Evolutionary conservation across 768 basidiomycete species (phyloP), one percentile per base, ranked within the genome.

Genomic region (Lentinula raphanica): DNA sequence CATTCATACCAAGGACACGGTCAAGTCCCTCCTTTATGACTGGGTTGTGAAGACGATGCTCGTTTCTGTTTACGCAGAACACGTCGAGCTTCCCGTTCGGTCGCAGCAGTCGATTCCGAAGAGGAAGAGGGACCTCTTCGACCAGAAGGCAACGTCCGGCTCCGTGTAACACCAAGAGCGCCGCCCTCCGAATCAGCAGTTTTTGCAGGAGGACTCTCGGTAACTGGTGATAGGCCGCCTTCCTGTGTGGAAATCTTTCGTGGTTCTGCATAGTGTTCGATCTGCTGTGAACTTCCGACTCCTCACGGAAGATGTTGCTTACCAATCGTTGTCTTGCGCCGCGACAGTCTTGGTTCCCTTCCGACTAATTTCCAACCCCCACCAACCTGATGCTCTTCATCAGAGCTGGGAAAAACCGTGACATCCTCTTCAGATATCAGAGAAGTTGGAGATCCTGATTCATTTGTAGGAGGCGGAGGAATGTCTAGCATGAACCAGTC

Each of bases 401-500:
- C 82, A 31, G 77, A 76, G 59, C 73, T 75, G 31, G 78, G 71
- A 27, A 73, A 70, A 1, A 77, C 67, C 54, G 72, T 70, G 27
- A 77, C 67, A 63, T 83, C 82, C 23, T 57, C 56, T 44, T 81
- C 82, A 12, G 66, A 65, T 35, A 38, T 58, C 58, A 58, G 57
- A 39, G 67, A 59, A 15, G 57, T 49, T 13, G 58, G 58, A 15
- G 68, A 62, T 42, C 63, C 62, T 2, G 66, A 67, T 21, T 72
- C 67, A 0, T 72, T 54, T 2, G 69, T 71, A 19, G 83, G 82
- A 2, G 90, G 88, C 1, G 89, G 84, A 5, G 90, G 83, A 40
- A 91, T 88, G 64, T 91, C 94, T 51, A 97, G 74, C 80, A 96
- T 82, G 72, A 99, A 99, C 82, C 88, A 88, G 66, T 96, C 94